phyloP scores from a whole-genome alignment of 805 yeast species.

The Yarrowia divulgata region DNA sequence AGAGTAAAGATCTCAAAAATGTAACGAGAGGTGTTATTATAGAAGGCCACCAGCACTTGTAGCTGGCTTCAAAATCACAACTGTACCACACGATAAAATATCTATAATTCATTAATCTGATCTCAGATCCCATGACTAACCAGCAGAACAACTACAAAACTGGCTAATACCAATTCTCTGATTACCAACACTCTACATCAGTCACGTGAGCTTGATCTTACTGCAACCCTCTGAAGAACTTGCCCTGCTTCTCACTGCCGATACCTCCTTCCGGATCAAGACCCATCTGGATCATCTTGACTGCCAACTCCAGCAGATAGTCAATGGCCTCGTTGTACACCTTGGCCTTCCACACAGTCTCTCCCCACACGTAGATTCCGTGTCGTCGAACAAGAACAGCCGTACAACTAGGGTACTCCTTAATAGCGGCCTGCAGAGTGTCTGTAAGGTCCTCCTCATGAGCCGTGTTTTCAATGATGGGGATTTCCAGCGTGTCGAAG shows the following conservation, averaged over 20 bases:
- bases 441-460: conserved; percentile 81
- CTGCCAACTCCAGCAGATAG: conserved; percentile 81
- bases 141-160: no score
- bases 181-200: no score
- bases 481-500: conserved; percentile 78
- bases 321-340: conserved; percentile 92
- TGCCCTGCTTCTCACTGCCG: conserved; percentile 45
- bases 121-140: no score
- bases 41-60: no score
- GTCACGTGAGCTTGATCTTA: no score
- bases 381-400: conserved; percentile 93
- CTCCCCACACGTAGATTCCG: conserved; percentile 98
- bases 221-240: conserved; percentile 15
- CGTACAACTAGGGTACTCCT: conserved; percentile 74
- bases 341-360: conserved; percentile 89
- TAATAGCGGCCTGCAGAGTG: conserved; percentile 67
- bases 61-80: no score
- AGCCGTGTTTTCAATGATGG: conserved; percentile 90
- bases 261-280: conserved; percentile 53
- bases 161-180: no score
- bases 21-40: no score
- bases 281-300: conserved; percentile 78
- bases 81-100: no score
- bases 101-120: no score
- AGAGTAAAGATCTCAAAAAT: no score